Base-by-base conservation (phyloP, 768 basidiomycete species). In the Ephemerocybe angulata region DNA sequence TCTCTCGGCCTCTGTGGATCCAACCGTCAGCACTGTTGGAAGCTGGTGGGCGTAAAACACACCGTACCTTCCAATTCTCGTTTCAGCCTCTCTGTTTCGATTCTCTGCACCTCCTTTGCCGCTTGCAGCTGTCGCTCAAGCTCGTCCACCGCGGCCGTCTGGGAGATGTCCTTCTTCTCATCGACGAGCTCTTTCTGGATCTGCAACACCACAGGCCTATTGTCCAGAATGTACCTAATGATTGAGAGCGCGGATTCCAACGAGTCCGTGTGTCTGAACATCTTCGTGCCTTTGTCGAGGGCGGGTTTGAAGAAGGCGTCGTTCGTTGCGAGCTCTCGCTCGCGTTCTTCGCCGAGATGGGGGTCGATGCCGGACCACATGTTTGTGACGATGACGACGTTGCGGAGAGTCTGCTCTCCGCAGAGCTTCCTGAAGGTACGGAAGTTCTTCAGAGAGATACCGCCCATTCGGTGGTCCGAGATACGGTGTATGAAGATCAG, bases 111-210 rank as follows among this genome's bases (percentile, higher is more conserved):
- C 51, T 74, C 64, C 22, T 73, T 71, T 63, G 80, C 76, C 57
- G 76, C 76, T 54, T 72, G 72, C 3, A 82, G 61, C 41, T 82
- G 81, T 15, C 74, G 71, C 50, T 72, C 72, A n/a, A 86, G 71
- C 61, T 82, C 83, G 10, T 66, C 70, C 0, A 81, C 82, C 1
- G 83, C 84, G 2, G 70, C 67, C 2, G 85, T 84, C 50, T 84
- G 70, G 1, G 74, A 69, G n/a, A 85, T 72, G 38, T 76, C 70
- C 47, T 76, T 75, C 30, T 69, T 28, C 24, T 55, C 70, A 57
- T 78, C 68, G 53, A 77, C 76, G 13, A 84, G 67, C 61, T 86
- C 84, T 29, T 69, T 66, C 59, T 86, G 84, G 49, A 86, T 83
- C 21, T 71, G 73, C 3, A 85, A 67, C 0, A 82, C 75, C 27